Evolutionary conservation across 2,329 filamentous ascomycete species (phyloP), one percentile per base, ranked within the genome.

Genomic region (Periconia macrospinosa): DNA sequence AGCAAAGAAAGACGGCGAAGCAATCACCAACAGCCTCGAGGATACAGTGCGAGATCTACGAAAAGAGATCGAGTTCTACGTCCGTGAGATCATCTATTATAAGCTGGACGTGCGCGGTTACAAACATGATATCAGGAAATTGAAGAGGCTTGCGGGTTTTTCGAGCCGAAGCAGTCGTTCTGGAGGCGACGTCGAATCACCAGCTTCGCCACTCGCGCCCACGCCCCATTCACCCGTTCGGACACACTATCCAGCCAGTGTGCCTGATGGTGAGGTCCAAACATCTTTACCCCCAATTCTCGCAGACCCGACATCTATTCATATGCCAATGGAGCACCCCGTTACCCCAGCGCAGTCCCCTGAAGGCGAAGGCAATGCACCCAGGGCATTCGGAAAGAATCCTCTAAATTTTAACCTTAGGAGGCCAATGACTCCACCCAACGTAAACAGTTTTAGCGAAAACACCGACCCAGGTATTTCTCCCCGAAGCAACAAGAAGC

Each of bases 51-150:
- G 63, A 37, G 63, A 65, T 30, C 57, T 80, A 47, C 72, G 71
- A 45, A 66, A 68, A 47, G 74, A 77, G 50, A 71, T 78, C 13
- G 70, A 74, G 27, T 73, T 76, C 55, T 77, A 78, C 49, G 67
- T 79, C 33, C 63, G 74, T n/a, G 78, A 81, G 45, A 79, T 79
- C 50, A 74, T 79, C 20, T 70, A 77, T 47, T 79, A 78, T 67
- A 80, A 79, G 59, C 71, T 80, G 30, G 78, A 81, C 49, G 71
- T 79, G 49, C 74, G 72, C 48, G 75, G 75, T 15, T 81, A 79
- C 65, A 78, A 75, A 57, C 68, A 66, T 19, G 70, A 74, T 35
- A 71, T 73, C 50, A 72, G 68, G 51, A 72, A 71, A 47, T 57
- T 72, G 35, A 71, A 71, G 41, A 63, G 56, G 40, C 11, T 37